Evolutionary conservation across 2,329 filamentous ascomycete species (phyloP).

Genomic region (Fusarium pilosicola): DNA sequence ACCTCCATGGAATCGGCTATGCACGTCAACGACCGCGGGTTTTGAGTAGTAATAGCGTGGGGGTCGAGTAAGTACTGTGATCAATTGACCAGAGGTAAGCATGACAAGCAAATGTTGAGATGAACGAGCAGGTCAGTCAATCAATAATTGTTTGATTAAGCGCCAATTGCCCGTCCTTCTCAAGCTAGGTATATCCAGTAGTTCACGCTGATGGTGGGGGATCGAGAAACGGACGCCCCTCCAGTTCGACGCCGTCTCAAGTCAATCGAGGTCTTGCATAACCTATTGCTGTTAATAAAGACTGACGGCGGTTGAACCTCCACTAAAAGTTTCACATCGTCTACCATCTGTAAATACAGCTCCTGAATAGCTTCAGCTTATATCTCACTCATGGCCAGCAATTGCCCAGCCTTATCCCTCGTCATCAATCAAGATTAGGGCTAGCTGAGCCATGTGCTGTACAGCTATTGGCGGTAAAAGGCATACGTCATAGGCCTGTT

Average conservation of each 20-base stretch:
- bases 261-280: constrained; percentile 11
- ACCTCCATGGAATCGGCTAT: background rate
- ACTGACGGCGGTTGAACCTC: background rate
- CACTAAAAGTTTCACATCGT: background rate
- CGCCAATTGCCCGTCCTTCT: constrained; percentile 8
- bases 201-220: background rate
- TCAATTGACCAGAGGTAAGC: background rate
- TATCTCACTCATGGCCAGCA: background rate
- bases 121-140: background rate
- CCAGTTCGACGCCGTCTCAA: constrained; percentile 24
- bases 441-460: constrained; percentile 29
- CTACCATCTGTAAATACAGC: background rate
- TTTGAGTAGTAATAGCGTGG: constrained; percentile 28
- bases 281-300: background rate
- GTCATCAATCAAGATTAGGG: constrained; percentile 13
- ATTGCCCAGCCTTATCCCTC: constrained; percentile 24
- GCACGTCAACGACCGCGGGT: background rate
- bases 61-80: background rate
- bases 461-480: constrained; percentile 25
- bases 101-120: background rate
- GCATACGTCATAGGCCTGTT: constrained; percentile 37
- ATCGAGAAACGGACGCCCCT: constrained; percentile 18
- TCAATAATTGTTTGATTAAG: background rate
- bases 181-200: constrained; percentile 1
- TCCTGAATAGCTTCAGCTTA: background rate